Evolutionary conservation across 2,329 filamentous ascomycete species (phyloP), one percentile per base, ranked within the genome.

Genomic region (Lasiodiplodia sp.): DNA sequence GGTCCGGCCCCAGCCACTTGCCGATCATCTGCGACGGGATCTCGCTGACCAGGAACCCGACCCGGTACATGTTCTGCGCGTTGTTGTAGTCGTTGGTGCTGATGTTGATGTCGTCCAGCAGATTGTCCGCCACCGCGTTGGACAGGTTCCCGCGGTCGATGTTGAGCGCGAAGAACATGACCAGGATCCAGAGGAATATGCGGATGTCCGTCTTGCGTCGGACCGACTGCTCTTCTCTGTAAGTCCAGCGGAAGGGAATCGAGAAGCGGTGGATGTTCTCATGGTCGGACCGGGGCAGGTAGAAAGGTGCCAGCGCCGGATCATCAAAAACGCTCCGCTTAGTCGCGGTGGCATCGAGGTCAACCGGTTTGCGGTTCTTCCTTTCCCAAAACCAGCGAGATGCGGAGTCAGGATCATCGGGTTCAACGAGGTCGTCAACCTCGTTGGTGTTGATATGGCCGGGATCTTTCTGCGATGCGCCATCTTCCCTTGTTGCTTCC

Each of bases 21-120:
- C 84, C 71, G n/a, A 84, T 79, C 31, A 84, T 74, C 67, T 84
- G 84, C 1, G 80, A 83, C 2, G 82, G 82, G 0, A 85, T 69
- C 62, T 84, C 83, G n/a, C 78, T 80, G 31, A 83, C 74, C 51
- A 84, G 92, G 81, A 97, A 97, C 79, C 92, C 93, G 23, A 87
- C 86, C 79, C 92, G 95, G 83, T 96, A 96, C 11, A 92, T 82
- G 0, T 80, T 81, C 63, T 82, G 77, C 5, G 77, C 77, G 55
- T 75, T 77, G 68, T 80, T 80, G 72, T 78, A 79, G 69, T 79
- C 77, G 65, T 79, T 79, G 40, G 78, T 79, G 68, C 74, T 77
- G 69, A 79, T 71, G 11, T 65, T 28, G 8, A 79, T 71, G 66
- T 79, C 77, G 2, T 65, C 52, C 1, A 80, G 72, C 55, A 80